Evolutionary conservation across 805 yeast species (phyloP).

Genomic region (Candida incommunis): DNA sequence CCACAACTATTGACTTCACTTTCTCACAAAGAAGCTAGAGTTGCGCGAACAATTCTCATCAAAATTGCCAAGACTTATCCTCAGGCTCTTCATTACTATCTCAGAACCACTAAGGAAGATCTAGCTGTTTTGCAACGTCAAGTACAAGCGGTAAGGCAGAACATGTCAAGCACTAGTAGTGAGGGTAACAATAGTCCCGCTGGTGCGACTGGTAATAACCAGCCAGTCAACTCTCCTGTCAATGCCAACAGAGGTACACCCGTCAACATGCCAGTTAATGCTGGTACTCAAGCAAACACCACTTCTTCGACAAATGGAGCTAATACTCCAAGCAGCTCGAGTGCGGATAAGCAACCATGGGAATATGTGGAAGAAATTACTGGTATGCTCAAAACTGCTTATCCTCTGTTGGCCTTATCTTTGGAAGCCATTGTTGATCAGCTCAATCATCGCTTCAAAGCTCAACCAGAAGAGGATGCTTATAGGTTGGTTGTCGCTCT

Average conservation of each 20-base stretch:
- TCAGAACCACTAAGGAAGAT: constrained; percentile 91
- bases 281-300: constrained; percentile 3
- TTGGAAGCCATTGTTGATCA: constrained; percentile 93
- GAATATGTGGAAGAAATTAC: constrained; percentile 84
- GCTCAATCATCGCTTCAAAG: constrained; percentile 82
- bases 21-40: constrained; percentile 79
- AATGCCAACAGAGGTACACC: background rate
- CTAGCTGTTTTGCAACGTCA: constrained; percentile 78
- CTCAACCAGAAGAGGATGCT: constrained; percentile 91
- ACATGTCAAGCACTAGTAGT: constrained; percentile 6
- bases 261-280: constrained; percentile 2
- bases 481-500: constrained; percentile 86
- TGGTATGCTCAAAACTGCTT: constrained; percentile 92
- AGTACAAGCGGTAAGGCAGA: constrained; percentile 19
- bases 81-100: constrained; percentile 91
- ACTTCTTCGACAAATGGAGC: constrained; percentile 3
- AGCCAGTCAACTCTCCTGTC: constrained; percentile 1
- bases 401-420: constrained; percentile 83
- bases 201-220: background rate
- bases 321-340: constrained; percentile 4
- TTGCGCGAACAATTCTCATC: constrained; percentile 77
- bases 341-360: constrained; percentile 64
- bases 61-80: constrained; percentile 94
- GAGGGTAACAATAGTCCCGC: constrained; percentile 9
- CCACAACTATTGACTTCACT: constrained; percentile 86